phyloP scores from a whole-genome alignment of 2,329 filamentous ascomycete species.

The Colletotrichum zoysiae region DNA sequence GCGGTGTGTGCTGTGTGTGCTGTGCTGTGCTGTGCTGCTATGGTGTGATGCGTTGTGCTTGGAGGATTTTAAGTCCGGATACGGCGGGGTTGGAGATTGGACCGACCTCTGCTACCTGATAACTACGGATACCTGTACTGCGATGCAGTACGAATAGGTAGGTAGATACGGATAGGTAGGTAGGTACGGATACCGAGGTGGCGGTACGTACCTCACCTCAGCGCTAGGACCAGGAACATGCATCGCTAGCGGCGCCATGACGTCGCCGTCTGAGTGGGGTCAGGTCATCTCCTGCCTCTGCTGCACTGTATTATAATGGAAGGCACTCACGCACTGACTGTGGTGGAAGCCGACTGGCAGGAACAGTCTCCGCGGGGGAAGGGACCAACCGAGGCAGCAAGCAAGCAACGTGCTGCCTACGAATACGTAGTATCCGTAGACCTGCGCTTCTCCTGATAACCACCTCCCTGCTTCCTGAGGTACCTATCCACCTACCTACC shows the following conservation, averaged over 20 bases:
- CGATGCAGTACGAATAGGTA: not conserved
- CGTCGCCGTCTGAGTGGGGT: slow-evolving; percentile 35
- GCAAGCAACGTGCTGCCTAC: no score
- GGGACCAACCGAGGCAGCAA: not conserved
- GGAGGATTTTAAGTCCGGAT: slow-evolving; percentile 27
- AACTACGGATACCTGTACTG: not conserved
- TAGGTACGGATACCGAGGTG: no score
- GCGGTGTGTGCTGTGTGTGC: no score
- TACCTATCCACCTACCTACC: no score
- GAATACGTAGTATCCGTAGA: no score
- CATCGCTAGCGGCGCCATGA: slow-evolving; percentile 33
- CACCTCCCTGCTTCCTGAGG: no score
- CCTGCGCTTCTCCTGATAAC: no score
- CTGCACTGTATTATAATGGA: not conserved
- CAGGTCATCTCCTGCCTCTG: not conserved
- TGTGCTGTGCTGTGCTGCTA: no score
- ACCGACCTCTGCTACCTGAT: no score
- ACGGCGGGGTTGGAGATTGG: slow-evolving; percentile 36
- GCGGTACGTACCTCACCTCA: not conserved
- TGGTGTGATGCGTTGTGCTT: slow-evolving; percentile 7
- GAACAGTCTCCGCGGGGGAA: not conserved
- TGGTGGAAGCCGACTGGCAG: not conserved
- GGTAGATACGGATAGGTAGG: no score
- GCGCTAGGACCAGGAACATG: slow-evolving; percentile 38
- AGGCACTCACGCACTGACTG: not conserved